Base-by-base conservation (phyloP, 2,329 filamentous ascomycete genomes). In the Helotiales sp. region DNA sequence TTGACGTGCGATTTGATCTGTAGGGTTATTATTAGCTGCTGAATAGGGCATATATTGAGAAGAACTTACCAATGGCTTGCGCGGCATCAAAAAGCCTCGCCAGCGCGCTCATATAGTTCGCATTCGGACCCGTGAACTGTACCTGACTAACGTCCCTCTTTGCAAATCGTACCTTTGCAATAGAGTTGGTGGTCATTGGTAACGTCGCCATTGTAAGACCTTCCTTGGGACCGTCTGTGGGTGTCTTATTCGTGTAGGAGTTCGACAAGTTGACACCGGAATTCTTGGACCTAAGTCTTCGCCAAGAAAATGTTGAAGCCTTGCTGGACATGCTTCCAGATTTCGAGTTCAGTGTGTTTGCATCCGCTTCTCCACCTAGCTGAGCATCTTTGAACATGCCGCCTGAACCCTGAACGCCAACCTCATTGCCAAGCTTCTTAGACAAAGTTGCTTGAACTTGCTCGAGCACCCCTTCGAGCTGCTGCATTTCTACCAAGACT, bases 1-100 rank as follows among this genome's bases (percentile, higher is more conserved):
- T 78, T 97, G 93, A 64, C 93, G 89, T 53, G 93, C 91, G 73
- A 98, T 93, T 84, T 96, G 91, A 79, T 97, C 92, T 96, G 67
- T 36, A 54, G 1, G 24, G n/a, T n/a, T 3, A 25, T 13, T 4
- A 30, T 19, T 22, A 29, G 27, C 12, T 5, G 2, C 17, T 1
- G 27, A 9, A 27, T 13, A 22, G 5, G 5, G 24, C 17, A 19
- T 3, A 36, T 22, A 10, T 31, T 54, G 8, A n/a, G 36, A 44
- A 54, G 59, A n/a, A 76, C 87, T 79, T 82, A 97, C 95, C 95
- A 71, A 99, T 80, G 57, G 93, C 84, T 76, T 98, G 95, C 54
- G 87, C 93, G 63, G 93, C 91, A 76, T 98, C 95, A 73, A 96
- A 99, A 64, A 99, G 77, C 66, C 89, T 86, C 66, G 93, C 93